phyloP scores from a whole-genome alignment of 345 rosid species.

The Cardiospermum halicacabum region DNA sequence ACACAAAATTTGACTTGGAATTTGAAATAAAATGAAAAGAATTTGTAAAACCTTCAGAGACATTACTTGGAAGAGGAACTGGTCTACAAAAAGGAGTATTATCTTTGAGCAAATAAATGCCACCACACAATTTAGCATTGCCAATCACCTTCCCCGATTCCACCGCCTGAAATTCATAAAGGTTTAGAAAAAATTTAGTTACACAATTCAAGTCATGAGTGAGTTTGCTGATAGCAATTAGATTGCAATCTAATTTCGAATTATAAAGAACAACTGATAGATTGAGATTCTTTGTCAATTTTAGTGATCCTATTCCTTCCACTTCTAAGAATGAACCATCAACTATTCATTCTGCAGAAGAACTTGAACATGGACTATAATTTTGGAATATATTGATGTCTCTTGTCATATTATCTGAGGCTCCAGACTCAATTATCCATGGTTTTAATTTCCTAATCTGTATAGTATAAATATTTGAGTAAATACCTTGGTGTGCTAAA shows the following conservation, averaged over 20 bases:
- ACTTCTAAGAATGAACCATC: no score
- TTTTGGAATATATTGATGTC: background rate
- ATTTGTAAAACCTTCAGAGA: no score
- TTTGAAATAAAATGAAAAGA: no score
- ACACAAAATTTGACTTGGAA: no score
- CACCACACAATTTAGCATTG: background rate
- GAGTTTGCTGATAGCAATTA: background rate
- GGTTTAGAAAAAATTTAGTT: background rate
- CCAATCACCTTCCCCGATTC: slow-evolving; percentile 7
- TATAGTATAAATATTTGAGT: no score
- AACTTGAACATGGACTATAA: no score
- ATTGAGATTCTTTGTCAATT: background rate
- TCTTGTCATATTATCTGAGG: slow-evolving; percentile 4
- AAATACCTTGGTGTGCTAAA: no score
- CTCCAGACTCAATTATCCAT: background rate
- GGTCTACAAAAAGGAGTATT: no score
- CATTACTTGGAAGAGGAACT: no score
- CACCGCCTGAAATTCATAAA: background rate
- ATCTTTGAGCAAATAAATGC: background rate
- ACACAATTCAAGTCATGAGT: background rate
- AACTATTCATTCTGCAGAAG: no score
- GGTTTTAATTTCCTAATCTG: no score
- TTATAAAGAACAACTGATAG: background rate
- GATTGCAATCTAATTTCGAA: background rate
- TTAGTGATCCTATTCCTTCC: no score